Evolutionary conservation across 345 rosid species (phyloP), one percentile per base, ranked within the genome.

Genomic region (Citrus hindsii): DNA sequence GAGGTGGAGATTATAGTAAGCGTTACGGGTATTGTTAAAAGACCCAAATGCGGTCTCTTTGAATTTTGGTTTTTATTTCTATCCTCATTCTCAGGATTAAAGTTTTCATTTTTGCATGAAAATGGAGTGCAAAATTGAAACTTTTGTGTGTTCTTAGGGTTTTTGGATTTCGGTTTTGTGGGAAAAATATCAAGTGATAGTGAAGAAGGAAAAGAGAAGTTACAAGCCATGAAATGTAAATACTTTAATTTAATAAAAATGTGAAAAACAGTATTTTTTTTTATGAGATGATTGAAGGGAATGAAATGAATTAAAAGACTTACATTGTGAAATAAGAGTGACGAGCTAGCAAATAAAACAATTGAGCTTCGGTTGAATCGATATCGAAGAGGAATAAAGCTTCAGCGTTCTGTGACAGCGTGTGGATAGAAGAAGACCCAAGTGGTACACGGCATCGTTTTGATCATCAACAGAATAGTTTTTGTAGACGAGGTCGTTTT

Each of bases 1-100:
- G 94, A 85, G 78, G 89, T 73, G 78, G 92, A 88, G 79, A 92
- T 80, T 74, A 95, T 76, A 28, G 95, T 89, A 62, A 93, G 90
- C 76, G 97, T 94, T 32, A 91, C 42, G 24, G 98, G 95, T 69
- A 92, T 4, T 8, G 89, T 80, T 46, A 94, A 87, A 71, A 87
- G 80, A 86, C 82, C 84, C 81, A 88, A 83, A 73, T 79, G 83
- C 73, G 71, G 80, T 69, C 69, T 75, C 69, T 72, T 84, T 65
- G 74, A 0, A 65, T 84, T 82, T 25, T 69, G 81, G 16, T 64
- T 79, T 71, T 85, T 82, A 51, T 67, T 79, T 71, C 84, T 82
- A 42, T 59, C 69, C 27, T 67, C 58, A 21, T 75, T 82, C 25
- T 76, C 67, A 71, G 21, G 56, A 71, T 64, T 68, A 48, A 73